Conservation (phyloP, 495 filamentous ascomycete genomes). For the Penicillium fimorum region DNA sequence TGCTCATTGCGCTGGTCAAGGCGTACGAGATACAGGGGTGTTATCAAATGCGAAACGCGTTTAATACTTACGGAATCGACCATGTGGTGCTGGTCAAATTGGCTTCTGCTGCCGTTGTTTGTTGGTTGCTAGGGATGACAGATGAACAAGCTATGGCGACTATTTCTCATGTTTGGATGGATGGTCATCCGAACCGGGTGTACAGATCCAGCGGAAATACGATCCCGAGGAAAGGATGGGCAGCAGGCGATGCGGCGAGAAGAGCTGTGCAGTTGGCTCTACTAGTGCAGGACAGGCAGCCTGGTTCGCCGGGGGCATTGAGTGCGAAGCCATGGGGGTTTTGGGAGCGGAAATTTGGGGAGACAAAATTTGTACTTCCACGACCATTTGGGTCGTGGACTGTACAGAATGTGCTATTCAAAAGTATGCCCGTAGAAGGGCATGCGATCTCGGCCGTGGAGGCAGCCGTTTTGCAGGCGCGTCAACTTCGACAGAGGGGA, state of each 20-base stretch:
- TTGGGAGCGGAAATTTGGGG: conserved; percentile 28
- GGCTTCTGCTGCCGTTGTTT: conserved; percentile 38
- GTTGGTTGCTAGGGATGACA: conserved; percentile 36
- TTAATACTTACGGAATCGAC: conserved; percentile 44
- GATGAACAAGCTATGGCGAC: conserved; percentile 33
- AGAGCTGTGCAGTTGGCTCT: conserved; percentile 45
- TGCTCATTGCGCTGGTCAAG: conserved; percentile 42
- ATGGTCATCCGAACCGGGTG: conserved; percentile 37
- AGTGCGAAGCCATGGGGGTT: conserved; percentile 41
- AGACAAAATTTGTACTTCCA: conserved; percentile 27
- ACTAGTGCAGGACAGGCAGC: conserved; percentile 32
- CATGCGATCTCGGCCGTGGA: conserved; percentile 42
- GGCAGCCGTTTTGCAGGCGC: conserved; percentile 27
- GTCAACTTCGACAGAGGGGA: conserved; percentile 8
- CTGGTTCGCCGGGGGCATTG: conserved; percentile 34
- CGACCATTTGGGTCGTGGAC: conserved; percentile 33
- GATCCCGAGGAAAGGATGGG: conserved; percentile 47
- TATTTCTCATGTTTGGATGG: conserved; percentile 41
- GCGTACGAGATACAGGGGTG: conserved; percentile 51
- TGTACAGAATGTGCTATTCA: conserved; percentile 41
- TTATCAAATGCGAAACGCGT: conserved; percentile 39
- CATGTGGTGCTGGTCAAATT: conserved; percentile 48
- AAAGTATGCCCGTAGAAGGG: conserved; percentile 39
- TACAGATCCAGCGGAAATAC: conserved; percentile 39
- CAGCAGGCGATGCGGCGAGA: conserved; percentile 44